Base-by-base conservation (phyloP, 1,284 basidiomycete species). In the Xanthoconium separans region DNA sequence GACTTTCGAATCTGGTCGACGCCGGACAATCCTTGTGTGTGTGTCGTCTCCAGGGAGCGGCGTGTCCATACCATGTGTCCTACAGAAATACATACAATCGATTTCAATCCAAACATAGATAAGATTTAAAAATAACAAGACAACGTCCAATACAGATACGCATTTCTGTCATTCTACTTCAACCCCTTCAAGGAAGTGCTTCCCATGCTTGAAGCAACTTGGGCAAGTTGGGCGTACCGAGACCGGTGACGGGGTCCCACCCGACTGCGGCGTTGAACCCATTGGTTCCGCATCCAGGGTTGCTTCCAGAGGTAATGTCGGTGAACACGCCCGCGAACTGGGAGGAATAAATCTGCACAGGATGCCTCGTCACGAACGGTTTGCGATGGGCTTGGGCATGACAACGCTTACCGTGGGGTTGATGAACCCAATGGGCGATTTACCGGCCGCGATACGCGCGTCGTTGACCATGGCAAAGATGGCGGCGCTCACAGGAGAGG, bases 401-500 rank as follows among this genome's bases (percentile, higher is more conserved):
- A 43, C 10, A 7, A 15, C 15, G 37, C 61, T 47, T 47, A 66
- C 66, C 18, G 52, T 60, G n/a, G 71, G 64, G 54, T 73, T 73
- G 42, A 73, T 68, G 54, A 72, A 73, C 11, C 70, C 67, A 43
- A 76, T 68, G 13, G 75, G 60, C 3, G 59, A 55, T 61, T 76
- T 77, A 12, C 74, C 73, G 8, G 55, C 45, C 2, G 68, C 64
- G 15, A 76, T 56, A 34, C 74, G 68, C n/a, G 73, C 73, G 55
- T 80, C 78, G 61, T 80, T 80, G 51, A 80, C 65, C 58, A 79
- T 65, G 0, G 77, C 71, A 27, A 80, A 63, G 50, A 80, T 70
- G 8, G 73, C 67, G 6, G 69, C 73, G 18, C 75, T 60, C 2
- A 74, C 71, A 0, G 78, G 78, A n/a, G 71, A 58, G 5, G 72